Evolutionary conservation across 2,329 filamentous ascomycete genomes (phyloP), one percentile per base, ranked within the genome.

Genomic region (Amphichorda felina): DNA sequence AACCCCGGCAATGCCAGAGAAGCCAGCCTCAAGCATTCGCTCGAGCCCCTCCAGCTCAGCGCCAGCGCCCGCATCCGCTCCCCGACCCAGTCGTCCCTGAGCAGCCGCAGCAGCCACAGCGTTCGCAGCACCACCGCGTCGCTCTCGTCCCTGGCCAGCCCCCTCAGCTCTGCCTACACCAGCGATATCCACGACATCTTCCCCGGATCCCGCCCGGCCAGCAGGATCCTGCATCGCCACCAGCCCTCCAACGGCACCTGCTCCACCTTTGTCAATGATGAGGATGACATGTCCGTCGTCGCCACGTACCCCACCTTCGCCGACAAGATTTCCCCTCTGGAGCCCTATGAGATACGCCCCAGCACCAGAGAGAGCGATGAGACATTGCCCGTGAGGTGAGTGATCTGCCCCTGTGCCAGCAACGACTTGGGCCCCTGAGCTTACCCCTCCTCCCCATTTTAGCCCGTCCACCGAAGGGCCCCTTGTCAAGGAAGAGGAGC

Each of bases 101-200:
- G 56, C 41, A 59, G 56, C 1, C 49, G 55, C 39, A 60, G 59
- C 42, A 59, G 55, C 33, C 46, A 58, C 3, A 55, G 54, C 1
- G 59, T 61, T 38, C 60, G 58, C 5, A 58, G 56, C 4, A 61
- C 59, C 2, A 55, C 53, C 0, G 56, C 50, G 27, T 61, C 58
- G 2, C 43, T 50, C 3, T 57, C 55, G 3, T 56, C 53, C 0
- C 43, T 59, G 15, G 53, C 54, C 2, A 58, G 54, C 16, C 56
- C 56, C 6, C 48, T 57, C 33, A 60, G 55, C 36, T 57, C 54
- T 1, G 51, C 48, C 6, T 56, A 57, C 38, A 48, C 54, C 25
- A 53, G 50, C 36, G 54, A 56, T 3, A 45, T 56, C 15, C 48
- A 53, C 21, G 54, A 58, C 25, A 43, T 49, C 14, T 51, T 56